Evolutionary conservation across 257 asterid species (phyloP).

Genomic region (Nyctanthes arbortristis): DNA sequence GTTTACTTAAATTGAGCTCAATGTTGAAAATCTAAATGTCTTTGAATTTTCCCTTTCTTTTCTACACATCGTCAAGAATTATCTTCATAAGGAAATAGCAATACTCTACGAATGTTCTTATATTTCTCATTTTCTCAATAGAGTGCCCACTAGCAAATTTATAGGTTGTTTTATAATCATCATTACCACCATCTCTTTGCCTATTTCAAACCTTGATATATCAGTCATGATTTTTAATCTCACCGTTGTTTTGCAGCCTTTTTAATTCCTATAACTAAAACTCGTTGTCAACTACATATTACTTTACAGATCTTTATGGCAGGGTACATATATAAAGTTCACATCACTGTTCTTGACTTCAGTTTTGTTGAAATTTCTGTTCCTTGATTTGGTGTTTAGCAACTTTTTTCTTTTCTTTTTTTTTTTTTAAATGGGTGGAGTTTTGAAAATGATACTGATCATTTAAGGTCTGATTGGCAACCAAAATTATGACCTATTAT

Average conservation of each 20-base stretch:
- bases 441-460: too few relatives aligned
- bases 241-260: constrained; percentile 60
- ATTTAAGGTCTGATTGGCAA: too few relatives aligned
- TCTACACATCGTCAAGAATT: constrained; percentile 7
- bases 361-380: constrained; percentile 19
- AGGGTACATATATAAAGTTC: constrained; percentile 59
- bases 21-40: neutral
- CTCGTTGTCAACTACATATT: constrained; percentile 80
- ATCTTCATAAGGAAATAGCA: constrained; percentile 14
- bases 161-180: too few relatives aligned
- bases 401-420: too few relatives aligned
- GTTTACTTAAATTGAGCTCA: too few relatives aligned
- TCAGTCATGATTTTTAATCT: constrained; percentile 17
- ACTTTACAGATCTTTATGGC: constrained; percentile 77
- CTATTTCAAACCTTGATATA: neutral
- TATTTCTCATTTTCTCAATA: neutral
- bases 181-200: too few relatives aligned
- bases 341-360: constrained; percentile 12
- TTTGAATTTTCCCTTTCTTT: constrained; percentile 23
- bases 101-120: neutral
- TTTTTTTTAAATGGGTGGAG: too few relatives aligned
- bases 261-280: constrained; percentile 81
- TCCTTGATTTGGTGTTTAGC: constrained; percentile 6
- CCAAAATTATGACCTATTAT: too few relatives aligned
- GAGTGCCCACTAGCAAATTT: neutral